Percentiles rank a stretch among this genome's conserved stretches.
These are phyloP conservation scores for Orbilia ellipsospora DNA, from an alignment of 2,329 filamentous ascomycete species.

Conservation along the genomic window DNA sequence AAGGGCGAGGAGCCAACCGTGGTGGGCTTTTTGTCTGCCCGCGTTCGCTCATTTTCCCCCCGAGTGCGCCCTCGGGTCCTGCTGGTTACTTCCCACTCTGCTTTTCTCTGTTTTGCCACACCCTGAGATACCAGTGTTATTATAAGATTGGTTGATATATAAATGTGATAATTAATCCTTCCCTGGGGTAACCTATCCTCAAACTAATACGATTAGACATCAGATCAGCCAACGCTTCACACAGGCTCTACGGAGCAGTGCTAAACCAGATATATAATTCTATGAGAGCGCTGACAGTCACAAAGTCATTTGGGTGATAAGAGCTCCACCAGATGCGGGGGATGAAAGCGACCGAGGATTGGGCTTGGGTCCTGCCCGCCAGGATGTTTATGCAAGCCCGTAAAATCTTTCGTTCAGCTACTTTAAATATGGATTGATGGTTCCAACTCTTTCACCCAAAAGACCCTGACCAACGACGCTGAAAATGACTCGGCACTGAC, in stretches of 20 bases:
- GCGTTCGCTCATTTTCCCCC: constrained; percentile 45
- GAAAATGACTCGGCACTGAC: too few relatives aligned
- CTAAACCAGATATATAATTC: constrained; percentile 2
- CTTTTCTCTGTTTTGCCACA: constrained; percentile 28
- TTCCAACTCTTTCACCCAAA: too few relatives aligned
- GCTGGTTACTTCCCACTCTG: constrained; percentile 6
- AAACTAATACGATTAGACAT: constrained; percentile 21
- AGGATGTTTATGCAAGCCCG: constrained; percentile 35
- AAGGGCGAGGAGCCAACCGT: constrained; percentile 48
- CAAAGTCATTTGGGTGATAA: constrained; percentile 22
- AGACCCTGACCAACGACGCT: too few relatives aligned
- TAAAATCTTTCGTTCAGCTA: constrained; percentile 18
- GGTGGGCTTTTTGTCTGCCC: constrained; percentile 44
- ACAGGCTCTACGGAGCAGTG: neutral
- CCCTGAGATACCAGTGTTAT: constrained; percentile 2
- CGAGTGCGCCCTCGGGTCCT: constrained; percentile 28
- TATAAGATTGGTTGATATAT: too few relatives aligned
- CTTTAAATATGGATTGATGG: neutral
- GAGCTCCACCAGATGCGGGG: constrained; percentile 23
- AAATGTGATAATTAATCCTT: constrained; percentile 14
- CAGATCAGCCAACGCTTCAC: neutral
- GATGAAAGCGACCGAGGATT: constrained; percentile 27
- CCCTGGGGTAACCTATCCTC: constrained; percentile 20
- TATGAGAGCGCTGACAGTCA: constrained; percentile 14
- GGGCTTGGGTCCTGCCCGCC: constrained; percentile 11